Base-by-base conservation (phyloP, 805 yeast genomes). In the Ogataea zsoltii region DNA sequence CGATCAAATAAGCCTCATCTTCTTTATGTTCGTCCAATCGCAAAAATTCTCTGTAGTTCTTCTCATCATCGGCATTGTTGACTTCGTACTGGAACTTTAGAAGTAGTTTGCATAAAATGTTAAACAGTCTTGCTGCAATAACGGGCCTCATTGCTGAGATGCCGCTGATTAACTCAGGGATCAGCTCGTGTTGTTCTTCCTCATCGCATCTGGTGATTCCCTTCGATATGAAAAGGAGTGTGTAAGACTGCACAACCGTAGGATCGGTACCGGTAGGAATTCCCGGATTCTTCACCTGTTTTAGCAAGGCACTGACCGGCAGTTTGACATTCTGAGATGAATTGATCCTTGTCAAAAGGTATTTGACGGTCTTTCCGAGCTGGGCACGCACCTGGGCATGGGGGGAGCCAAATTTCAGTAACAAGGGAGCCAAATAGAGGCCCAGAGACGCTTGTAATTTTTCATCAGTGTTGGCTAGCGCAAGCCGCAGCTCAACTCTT, bases 401-500 rank as follows among this genome's bases (percentile, higher is more conserved):
- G 2, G 83, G 76, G 13, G 97, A 89, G 2, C 85, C 78, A 42
- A 91, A 72, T 61, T 92, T 92, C 50, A 91, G 69, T 29, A 92
- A 66, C 21, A 92, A 60, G 1, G 99, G 97, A 1, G 88, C 75
- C 34, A 92, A 70, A 58, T 85, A 92, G 0, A 77, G 65, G 10
- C 73, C 71, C 33, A 94, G 61, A 4, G 83, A 66, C 2, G 75
- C 59, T 57, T 85, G 83, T 44, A 90, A 76, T 57, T 85, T 85
- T 2, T 66, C 72, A 38, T 83, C 85, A 0, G 83, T 70, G 39
- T 77, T 79, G 0, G 97, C 88, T 33, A 92, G 68, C 1, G 95
- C 92, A 15, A 92, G 72, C 32, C 88, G 71, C 39, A 91, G 76
- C 63, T 91, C 97, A 1, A 88, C 97, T 60, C 83, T 85, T 56